Evolutionary conservation across 2,329 filamentous ascomycete genomes (phyloP), one percentile per base, ranked within the genome.

Genomic region (Stemphylium lycopersici): DNA sequence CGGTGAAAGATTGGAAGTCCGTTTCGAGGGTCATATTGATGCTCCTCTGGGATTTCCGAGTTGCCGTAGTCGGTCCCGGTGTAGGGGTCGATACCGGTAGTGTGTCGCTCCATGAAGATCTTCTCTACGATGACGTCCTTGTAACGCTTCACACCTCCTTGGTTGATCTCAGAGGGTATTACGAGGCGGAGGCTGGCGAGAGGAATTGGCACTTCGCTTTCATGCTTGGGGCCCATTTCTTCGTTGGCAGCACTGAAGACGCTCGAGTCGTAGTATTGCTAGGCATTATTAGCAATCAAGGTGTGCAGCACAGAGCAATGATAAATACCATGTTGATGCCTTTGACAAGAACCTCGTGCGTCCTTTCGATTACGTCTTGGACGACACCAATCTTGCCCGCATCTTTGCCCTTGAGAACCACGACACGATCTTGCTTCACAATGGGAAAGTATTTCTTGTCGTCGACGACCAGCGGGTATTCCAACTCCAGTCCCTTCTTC

Each of bases 371-470:
- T 40, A 96, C 79, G 1, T 79, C 73, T 55, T 73, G 75, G 39
- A 98, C 84, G n/a, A 79, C 78, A 45, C 90, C 90, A 76, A 99
- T 95, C 78, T 88, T 90, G 67, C 92, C 92, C 78, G 87, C 89
- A 68, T 95, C 90, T 32, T 83, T 83, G 7, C 93, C 93, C 56
- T 88, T 85, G 48, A 91, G 78, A 54, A 98, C 78, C 48, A 93
- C 90, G 29, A 97, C 92, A 55, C 95, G 84, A 76, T 98, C 95
- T 6, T 87, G 87, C 62, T 75, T 72, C 62, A 72, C 67, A 24
- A 81, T 73, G 13, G 69, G 70, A 31, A 70, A 71, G 49, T 54
- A 70, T 42, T 62, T 69, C 41, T 70, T 61, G 41, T 66, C 61
- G 31, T 71, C 62, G 10, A 71, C 65, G 7, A 72, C 61, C 34